Percentiles rank a stretch among this genome's conserved stretches.
phyloP scores from a whole-genome alignment of 495 filamentous ascomycete genomes.

The Talaromyces liani region DNA sequence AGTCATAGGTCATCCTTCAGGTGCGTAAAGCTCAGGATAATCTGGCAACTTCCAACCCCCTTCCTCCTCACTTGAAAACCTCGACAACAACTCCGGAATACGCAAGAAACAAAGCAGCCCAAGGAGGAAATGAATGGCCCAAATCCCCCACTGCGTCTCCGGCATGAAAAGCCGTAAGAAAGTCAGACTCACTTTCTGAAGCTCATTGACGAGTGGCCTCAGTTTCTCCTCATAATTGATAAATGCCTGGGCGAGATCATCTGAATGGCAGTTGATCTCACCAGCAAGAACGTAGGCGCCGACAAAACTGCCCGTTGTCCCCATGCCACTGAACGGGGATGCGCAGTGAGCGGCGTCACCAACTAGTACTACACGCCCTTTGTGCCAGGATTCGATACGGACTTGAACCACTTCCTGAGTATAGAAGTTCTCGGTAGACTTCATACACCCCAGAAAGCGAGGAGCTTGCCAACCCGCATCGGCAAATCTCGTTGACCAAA shows the following conservation, averaged over 20 bases:
- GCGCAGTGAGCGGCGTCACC: constrained; percentile 51
- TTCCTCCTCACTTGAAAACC: constrained; percentile 13
- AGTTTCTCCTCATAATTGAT: constrained; percentile 19
- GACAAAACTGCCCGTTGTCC: constrained; percentile 35
- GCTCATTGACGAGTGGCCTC: constrained; percentile 21
- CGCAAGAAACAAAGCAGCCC: constrained; percentile 15
- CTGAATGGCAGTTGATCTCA: constrained; percentile 27
- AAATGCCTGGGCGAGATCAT: constrained; percentile 20
- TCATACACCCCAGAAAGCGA: constrained; percentile 34
- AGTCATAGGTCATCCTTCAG: neutral
- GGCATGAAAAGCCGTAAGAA: constrained; percentile 14
- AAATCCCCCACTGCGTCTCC: constrained; percentile 18
- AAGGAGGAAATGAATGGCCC: constrained; percentile 16
- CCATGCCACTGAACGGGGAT: constrained; percentile 41
- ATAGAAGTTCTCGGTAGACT: constrained; percentile 41
- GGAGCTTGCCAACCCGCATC: constrained; percentile 39
- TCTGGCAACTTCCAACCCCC: constrained; percentile 22
- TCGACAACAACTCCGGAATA: constrained; percentile 16
- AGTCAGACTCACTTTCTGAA: constrained; percentile 18
- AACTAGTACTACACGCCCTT: constrained; percentile 42
- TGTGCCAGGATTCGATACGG: constrained; percentile 33
- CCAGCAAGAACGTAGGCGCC: constrained; percentile 49
- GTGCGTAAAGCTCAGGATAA: constrained; percentile 11
- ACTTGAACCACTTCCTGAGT: constrained; percentile 33
- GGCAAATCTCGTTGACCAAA: constrained; percentile 23